These are phyloP conservation scores for Penicillium parvum DNA, from an alignment of 495 filamentous ascomycete species.

Conservation along the genomic window DNA sequence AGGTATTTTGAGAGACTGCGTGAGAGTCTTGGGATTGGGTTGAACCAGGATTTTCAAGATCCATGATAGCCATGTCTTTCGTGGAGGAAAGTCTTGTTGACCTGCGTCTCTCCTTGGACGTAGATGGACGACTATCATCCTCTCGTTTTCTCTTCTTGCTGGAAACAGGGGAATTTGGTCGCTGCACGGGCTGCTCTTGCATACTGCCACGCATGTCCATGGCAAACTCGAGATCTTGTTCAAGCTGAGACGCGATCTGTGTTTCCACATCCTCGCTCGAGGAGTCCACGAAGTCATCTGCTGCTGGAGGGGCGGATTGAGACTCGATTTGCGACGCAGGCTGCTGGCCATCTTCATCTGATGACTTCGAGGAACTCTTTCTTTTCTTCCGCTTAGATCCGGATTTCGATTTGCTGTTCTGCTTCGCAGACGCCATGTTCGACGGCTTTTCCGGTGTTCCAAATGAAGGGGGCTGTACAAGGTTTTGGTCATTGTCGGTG, in stretches of 20 bases:
- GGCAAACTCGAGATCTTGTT: constrained; percentile 38
- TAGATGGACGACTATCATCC: constrained; percentile 12
- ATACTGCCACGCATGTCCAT: constrained; percentile 21
- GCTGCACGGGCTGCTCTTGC: constrained; percentile 1
- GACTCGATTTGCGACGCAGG: neutral
- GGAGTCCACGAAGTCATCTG: constrained; percentile 24
- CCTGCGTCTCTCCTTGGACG: constrained; percentile 25
- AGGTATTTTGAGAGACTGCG: constrained; percentile 2
- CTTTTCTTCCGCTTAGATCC: constrained; percentile 7
- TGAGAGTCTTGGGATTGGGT: constrained; percentile 18
- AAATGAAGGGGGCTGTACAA: neutral
- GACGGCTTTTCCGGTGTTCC: constrained; percentile 5
- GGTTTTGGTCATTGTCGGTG: constrained; percentile 5
- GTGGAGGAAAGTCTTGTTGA: constrained; percentile 27
- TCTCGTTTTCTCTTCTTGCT: constrained; percentile 40
- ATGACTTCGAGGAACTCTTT: neutral
- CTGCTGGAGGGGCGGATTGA: neutral
- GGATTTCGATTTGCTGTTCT: constrained; percentile 5
- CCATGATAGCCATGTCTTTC: constrained; percentile 6
- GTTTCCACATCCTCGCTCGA: constrained; percentile 41
- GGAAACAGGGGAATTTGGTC: neutral
- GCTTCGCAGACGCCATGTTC: neutral
- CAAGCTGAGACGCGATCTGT: constrained; percentile 43
- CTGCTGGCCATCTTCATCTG: constrained; percentile 1
- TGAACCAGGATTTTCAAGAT: constrained; percentile 12